phyloP scores from a whole-genome alignment of 2,329 filamentous ascomycete species.

The Calonectria naviculata region DNA sequence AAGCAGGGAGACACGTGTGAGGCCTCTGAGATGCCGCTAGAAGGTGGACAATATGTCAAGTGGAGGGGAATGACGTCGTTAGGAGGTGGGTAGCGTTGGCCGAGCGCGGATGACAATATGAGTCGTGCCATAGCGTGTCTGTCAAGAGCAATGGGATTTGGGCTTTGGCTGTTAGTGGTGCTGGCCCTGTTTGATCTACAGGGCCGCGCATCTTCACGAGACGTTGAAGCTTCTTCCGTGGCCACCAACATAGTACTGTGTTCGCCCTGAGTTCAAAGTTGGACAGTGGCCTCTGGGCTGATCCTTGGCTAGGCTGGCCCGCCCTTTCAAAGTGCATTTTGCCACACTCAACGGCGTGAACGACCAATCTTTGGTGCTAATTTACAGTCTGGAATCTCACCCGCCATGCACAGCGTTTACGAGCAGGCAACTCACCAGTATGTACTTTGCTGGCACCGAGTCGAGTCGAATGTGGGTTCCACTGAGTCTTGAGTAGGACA shows the following conservation, averaged over 20 bases:
- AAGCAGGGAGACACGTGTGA: neutral
- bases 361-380: neutral
- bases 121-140: neutral
- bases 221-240: neutral
- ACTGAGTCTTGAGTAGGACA: neutral
- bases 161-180: neutral
- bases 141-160: neutral
- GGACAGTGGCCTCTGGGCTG: neutral
- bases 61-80: constrained; percentile 4
- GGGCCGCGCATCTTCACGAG: neutral
- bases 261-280: neutral
- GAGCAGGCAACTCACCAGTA: neutral
- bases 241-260: neutral
- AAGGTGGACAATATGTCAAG: neutral
- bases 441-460: neutral
- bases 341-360: neutral
- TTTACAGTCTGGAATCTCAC: neutral
- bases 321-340: neutral
- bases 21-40: constrained; percentile 2
- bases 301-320: neutral
- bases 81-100: neutral
- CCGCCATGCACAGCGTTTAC: neutral
- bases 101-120: neutral
- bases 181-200: constrained; percentile 13
- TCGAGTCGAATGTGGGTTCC: neutral